Percentiles rank a stretch among this genome's conserved stretches.
These are phyloP conservation scores for Jasminum sambac DNA, from an alignment of 257 asterid species.

Conservation along the genomic window DNA sequence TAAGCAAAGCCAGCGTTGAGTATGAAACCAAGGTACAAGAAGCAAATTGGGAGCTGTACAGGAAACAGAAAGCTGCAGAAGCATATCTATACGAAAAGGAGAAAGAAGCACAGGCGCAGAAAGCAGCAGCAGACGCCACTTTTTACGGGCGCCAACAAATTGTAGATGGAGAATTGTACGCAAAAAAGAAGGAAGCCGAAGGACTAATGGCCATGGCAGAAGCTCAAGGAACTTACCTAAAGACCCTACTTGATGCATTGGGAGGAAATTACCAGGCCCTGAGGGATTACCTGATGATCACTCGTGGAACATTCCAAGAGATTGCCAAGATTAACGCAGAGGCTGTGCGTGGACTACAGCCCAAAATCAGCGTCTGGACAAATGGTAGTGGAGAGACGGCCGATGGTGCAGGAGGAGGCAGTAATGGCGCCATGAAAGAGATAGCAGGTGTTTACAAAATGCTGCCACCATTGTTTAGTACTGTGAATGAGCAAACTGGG, in stretches of 20 bases:
- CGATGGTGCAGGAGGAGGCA: conserved; percentile 5
- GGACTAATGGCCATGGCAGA: conserved; percentile 58
- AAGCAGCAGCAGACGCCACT: conserved; percentile 54
- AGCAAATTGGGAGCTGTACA: conserved; percentile 70
- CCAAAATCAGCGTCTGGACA: conserved; percentile 70
- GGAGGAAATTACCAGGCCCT: conserved; percentile 57
- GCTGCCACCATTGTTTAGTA: conserved; percentile 62
- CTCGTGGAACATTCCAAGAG: conserved; percentile 51
- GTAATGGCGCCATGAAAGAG: conserved; percentile 44
- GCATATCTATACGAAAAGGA: conserved; percentile 56
- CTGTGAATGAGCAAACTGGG: conserved; percentile 74
- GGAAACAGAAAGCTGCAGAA: conserved; percentile 61
- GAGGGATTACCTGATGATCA: conserved; percentile 66
- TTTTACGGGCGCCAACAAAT: conserved; percentile 39
- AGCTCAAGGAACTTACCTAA: conserved; percentile 59
- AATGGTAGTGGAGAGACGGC: conserved; percentile 23
- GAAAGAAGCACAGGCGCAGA: conserved; percentile 56
- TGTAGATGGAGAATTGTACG: conserved; percentile 55
- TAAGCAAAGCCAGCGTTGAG: conserved; percentile 61
- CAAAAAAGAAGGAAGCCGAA: conserved; percentile 63
- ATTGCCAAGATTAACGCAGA: conserved; percentile 61
- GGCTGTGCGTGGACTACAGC: conserved; percentile 58
- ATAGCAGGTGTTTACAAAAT: conserved; percentile 57
- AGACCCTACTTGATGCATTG: conserved; percentile 43
- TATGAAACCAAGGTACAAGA: conserved; percentile 74